These are phyloP conservation scores for Bruguiera sexangula DNA, from an alignment of 345 rosid species.

Conservation along the genomic window DNA sequence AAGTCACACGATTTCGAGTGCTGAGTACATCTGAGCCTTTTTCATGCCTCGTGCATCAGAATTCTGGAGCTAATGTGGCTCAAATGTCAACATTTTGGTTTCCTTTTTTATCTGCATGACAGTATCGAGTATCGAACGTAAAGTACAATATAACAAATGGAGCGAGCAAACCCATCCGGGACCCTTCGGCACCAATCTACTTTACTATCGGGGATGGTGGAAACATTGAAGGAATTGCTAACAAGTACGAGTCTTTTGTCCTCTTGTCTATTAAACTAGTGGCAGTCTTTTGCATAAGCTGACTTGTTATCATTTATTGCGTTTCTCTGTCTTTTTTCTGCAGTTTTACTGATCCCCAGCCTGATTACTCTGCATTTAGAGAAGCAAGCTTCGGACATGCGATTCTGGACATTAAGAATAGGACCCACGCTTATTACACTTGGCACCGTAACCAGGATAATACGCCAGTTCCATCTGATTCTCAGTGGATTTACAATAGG, in stretches of 20 bases:
- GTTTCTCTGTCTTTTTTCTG: background rate
- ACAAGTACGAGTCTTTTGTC: slow-evolving; percentile 12
- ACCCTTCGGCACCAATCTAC: slow-evolving; percentile 33
- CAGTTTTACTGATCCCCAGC: slow-evolving; percentile 34
- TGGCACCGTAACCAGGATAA: slow-evolving; percentile 42
- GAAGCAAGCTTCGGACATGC: slow-evolving; percentile 45
- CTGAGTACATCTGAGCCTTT: no score
- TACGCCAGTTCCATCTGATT: slow-evolving; percentile 31
- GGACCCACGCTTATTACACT: slow-evolving; percentile 33
- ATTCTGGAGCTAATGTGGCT: no score
- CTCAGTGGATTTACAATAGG: slow-evolving; percentile 32
- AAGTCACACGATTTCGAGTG: no score
- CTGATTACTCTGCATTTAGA: slow-evolving; percentile 31
- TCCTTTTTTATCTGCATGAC: background rate
- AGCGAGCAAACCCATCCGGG: slow-evolving; percentile 21
- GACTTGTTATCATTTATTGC: background rate
- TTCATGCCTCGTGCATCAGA: no score
- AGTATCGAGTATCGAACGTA: slow-evolving; percentile 35
- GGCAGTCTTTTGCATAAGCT: background rate
- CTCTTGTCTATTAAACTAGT: background rate
- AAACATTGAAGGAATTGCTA: slow-evolving; percentile 38
- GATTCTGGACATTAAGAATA: slow-evolving; percentile 28
- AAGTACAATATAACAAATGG: slow-evolving; percentile 35
- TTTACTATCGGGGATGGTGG: slow-evolving; percentile 43
- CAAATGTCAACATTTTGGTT: no score